Evolutionary conservation across 2,329 filamentous ascomycete genomes (phyloP), one percentile per base, ranked within the genome.

Genomic region (Colletotrichum lupini): DNA sequence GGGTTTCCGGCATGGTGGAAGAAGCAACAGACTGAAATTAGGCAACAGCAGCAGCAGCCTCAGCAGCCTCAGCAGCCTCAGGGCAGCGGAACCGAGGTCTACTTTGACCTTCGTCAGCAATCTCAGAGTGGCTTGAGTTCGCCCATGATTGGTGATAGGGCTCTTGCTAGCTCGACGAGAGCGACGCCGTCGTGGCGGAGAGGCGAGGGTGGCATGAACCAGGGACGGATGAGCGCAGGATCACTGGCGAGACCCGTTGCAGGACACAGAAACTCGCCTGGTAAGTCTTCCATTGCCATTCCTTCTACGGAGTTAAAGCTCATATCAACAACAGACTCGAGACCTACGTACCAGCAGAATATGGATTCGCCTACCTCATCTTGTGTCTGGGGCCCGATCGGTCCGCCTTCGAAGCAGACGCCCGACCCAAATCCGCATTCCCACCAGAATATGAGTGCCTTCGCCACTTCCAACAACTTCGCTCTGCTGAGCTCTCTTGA

Each of bases 1-100:
- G 90, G 90, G 0, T 82, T 89, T n/a, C 90, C 90, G 0, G 79
- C 81, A 19, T 92, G 90, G 90, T 92, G 87, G 85, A 89, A 85
- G 80, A 88, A 88, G 79, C 82, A 85, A 37, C 86, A 88, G 77
- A 82, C 82, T n/a, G 87, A 89, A 74, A 76, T 85, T 63, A 80
- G 83, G 49, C 37, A 74, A 55, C 74, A 74, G 53, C 68, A 66
- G 22, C 61, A 62, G 9, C 24, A 42, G 28, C 60, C 49, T 32
- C 72, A 49, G 19, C 35, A 35, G n/a, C 30, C 30, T 30, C 58
- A 62, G 37, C 24, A 42, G 28, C 60, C 30, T 32, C 72, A 49
- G 19, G 59, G 52, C 19, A 62, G 57, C 26, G 59, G 53, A 7
- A 4, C 35, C 14, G 63, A 60, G 35, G 30, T 26, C 19, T 64